Base-by-base conservation (phyloP, 176 grass and related monocot genomes). In the Rhynchospora tenuis region DNA sequence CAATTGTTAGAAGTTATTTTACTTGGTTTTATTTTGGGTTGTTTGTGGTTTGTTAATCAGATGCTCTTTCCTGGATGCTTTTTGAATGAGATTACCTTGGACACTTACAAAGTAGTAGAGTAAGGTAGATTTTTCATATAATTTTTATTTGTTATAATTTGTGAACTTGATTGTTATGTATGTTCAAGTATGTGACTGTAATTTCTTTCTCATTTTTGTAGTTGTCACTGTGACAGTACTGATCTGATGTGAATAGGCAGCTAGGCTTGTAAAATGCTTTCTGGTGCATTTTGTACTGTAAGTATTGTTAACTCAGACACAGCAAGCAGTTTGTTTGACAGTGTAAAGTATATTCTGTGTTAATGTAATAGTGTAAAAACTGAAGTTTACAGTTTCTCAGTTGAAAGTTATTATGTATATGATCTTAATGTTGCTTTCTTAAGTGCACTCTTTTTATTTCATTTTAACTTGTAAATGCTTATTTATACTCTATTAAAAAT, bases 21-120 rank as follows among this genome's bases (percentile, higher is more conserved):
- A 31, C 16, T 79, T 57, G 38, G 76, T 19, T 79, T 54, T 79
- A n/a, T 44, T 60, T 63, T 72, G 19, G 23, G 59, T 62, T 42
- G 3, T 9, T 64, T 78, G 6, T 8, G 29, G 42, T 2, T 82
- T 67, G 1, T 66, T 64, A 28, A 33, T 52, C 80, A 82, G 80
- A 66, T 48, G 46, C 33, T 82, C 9, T 82, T 64, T 82, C 80
- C 80, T 28, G 80, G 80, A 82, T 61, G 59, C 56, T 82, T 48
- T 64, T 66, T 82, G n/a, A 48, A 17, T 5, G 80, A 82, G 59
- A 28, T 82, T 66, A 82, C 17, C 45, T 48, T 66, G 60, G 80
- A 82, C 24, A 66, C 80, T 51, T 82, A 82, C 80, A 62, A 82
- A 64, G 80, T 82, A 65, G 29, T 65, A 8, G 80, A 66, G 62